Conservation (phyloP, 192 early-diverging fungal genomes). For the Gaertneriomyces semiglobifer region DNA sequence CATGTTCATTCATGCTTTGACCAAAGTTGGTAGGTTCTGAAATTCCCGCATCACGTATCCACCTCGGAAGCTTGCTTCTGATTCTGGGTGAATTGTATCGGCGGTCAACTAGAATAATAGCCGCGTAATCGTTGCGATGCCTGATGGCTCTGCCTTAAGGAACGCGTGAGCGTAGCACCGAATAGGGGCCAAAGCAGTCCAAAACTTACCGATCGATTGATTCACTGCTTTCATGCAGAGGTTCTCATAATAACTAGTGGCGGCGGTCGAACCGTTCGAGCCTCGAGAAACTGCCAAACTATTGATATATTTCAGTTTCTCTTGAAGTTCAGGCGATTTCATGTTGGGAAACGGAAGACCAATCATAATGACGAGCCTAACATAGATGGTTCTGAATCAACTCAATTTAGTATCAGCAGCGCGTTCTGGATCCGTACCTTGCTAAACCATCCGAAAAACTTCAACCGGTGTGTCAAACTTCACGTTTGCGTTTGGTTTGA, state of each 20-base stretch:
- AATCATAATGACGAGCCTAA: conserved; percentile 78
- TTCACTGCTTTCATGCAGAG: conserved; percentile 92
- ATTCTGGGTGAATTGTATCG: conserved; percentile 54
- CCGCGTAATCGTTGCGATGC: conserved; percentile 82
- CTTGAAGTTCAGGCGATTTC: conserved; percentile 68
- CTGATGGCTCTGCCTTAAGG: conserved; percentile 80
- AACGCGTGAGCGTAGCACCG: neutral
- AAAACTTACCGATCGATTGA: conserved; percentile 66
- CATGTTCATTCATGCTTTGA: conserved; percentile 12
- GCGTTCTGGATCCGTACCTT: conserved; percentile 22
- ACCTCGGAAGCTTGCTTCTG: conserved; percentile 65
- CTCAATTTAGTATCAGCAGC: no score
- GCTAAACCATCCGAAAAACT: conserved; percentile 83
- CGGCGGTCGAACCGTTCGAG: conserved; percentile 3
- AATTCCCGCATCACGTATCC: conserved; percentile 59
- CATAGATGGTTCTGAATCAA: neutral
- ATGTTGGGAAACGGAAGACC: conserved; percentile 86
- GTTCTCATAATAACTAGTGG: conserved; percentile 80
- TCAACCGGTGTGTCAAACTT: neutral
- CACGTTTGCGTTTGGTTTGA: neutral
- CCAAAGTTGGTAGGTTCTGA: conserved; percentile 30
- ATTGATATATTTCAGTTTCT: conserved; percentile 68
- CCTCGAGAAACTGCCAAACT: conserved; percentile 1
- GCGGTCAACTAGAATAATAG: conserved; percentile 77
- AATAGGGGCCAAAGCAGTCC: neutral